Base-by-base conservation (phyloP, 768 basidiomycete species). In the Mycena pura region DNA sequence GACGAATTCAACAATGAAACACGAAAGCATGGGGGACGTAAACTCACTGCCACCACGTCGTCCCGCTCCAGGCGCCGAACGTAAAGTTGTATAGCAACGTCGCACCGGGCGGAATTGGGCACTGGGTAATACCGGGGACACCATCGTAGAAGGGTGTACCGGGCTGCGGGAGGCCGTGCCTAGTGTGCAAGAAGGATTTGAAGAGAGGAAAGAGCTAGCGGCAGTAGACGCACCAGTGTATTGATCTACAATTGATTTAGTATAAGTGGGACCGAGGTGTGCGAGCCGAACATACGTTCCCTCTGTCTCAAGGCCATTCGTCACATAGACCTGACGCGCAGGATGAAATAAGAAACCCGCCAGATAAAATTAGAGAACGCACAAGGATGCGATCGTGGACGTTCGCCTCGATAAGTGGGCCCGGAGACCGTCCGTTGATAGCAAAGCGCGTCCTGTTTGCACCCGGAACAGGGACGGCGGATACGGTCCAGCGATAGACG, bases 81-180 rank as follows among this genome's bases (percentile, higher is more conserved):
- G 78, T 78, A 53, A 80, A 84, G 46, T 69, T 76, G 62, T 76
- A 78, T 1, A 74, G 70, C 67, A 58, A 34, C 51, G 77, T 78
- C 64, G 76, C 70, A 22, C 82, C 82, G 4, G 83, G 77, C n/a
- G 84, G 83, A 31, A 85, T 85, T 10, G 80, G 80, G 63, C 85
- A 85, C 64, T 85, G 78, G 1, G 83, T 80, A 41, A 85, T 75
- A 9, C 76, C 78, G 8, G 68, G 70, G 0, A 81, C 77, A 2
- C 84, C 84, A 51, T 85, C 84, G 65, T 79, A 82, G 61, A 75
- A 82, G 56, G 79, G 78, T 1, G 83, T 83, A 4, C 36, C 3
- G 13, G 56, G 56, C 63, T 78, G 81, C 34, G 73, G 68, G 50
- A 82, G 72, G 24, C 72, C 69, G 34, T 67, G 66, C 66, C 65